Conservation (phyloP, 495 filamentous ascomycete species). For the Sordaria brevicollis region DNA sequence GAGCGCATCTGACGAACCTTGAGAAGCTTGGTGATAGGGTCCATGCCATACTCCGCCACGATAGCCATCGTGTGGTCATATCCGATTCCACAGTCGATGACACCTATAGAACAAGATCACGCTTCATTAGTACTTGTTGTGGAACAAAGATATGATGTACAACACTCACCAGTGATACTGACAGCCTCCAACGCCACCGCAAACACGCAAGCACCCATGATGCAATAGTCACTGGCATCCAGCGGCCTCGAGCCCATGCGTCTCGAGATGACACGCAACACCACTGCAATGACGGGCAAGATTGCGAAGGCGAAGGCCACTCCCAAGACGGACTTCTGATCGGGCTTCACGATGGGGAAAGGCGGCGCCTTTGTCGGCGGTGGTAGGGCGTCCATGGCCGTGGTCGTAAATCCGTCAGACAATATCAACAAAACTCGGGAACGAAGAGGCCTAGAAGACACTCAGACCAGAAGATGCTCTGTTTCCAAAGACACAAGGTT, state of each 20-base stretch:
- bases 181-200: slow-evolving; percentile 4
- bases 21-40: slow-evolving; percentile 2
- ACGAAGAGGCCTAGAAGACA: too few relatives aligned
- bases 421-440: too few relatives aligned
- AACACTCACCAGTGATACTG: background rate
- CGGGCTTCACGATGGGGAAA: slow-evolving; percentile 18
- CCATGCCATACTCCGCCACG: slow-evolving; percentile 1
- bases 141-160: too few relatives aligned
- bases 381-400: slow-evolving; percentile 2
- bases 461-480: too few relatives aligned
- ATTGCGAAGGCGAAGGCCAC: slow-evolving; percentile 14
- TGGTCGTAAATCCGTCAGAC: too few relatives aligned
- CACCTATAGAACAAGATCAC: background rate
- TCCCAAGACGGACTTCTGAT: slow-evolving; percentile 13
- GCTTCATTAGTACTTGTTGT: too few relatives aligned
- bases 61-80: slow-evolving; percentile 12
- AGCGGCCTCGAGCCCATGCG: slow-evolving; percentile 10
- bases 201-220: slow-evolving; percentile 17
- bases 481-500: too few relatives aligned
- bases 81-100: background rate
- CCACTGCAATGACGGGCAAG: slow-evolving; percentile 10
- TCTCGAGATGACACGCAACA: slow-evolving; percentile 13
- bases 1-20: background rate
- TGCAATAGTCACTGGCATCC: slow-evolving; percentile 19
- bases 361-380: background rate